phyloP scores from a whole-genome alignment of 805 yeast species.

The Saccharomycopsis babjevae region DNA sequence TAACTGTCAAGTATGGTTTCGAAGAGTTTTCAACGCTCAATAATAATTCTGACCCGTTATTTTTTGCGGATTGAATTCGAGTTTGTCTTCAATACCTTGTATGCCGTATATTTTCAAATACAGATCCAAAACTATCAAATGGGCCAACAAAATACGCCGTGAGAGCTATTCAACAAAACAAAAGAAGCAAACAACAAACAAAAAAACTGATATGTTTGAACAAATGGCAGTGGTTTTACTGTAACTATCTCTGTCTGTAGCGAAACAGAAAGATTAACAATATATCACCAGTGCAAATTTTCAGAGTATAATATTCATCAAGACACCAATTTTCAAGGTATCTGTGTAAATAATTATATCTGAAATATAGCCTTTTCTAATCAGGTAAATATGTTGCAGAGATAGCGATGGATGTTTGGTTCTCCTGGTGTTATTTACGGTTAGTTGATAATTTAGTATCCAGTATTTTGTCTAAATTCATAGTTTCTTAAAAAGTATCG shows the following conservation, averaged over 20 bases:
- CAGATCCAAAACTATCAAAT: too few species aligned
- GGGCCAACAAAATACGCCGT: too few species aligned
- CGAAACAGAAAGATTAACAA: neutral
- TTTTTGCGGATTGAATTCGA: too few species aligned
- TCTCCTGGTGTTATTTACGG: neutral
- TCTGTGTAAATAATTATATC: neutral
- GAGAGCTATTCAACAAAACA: too few species aligned
- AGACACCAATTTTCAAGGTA: neutral
- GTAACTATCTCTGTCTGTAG: neutral
- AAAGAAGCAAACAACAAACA: too few species aligned
- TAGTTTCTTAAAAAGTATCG: neutral
- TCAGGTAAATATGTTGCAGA: neutral
- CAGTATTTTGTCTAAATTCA: neutral
- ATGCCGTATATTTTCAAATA: too few species aligned
- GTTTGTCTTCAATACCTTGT: too few species aligned
- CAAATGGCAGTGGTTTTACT: neutral
- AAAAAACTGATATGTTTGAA: neutral
- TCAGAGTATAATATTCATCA: neutral
- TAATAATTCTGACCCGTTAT: too few species aligned
- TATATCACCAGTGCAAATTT: neutral
- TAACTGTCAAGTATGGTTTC: too few species aligned
- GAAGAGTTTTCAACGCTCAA: too few species aligned
- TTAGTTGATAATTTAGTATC: neutral
- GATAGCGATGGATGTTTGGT: neutral
- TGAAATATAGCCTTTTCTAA: neutral